Evolutionary conservation across 495 filamentous ascomycete species (phyloP).

Genomic region (Talaromyces borbonicus): DNA sequence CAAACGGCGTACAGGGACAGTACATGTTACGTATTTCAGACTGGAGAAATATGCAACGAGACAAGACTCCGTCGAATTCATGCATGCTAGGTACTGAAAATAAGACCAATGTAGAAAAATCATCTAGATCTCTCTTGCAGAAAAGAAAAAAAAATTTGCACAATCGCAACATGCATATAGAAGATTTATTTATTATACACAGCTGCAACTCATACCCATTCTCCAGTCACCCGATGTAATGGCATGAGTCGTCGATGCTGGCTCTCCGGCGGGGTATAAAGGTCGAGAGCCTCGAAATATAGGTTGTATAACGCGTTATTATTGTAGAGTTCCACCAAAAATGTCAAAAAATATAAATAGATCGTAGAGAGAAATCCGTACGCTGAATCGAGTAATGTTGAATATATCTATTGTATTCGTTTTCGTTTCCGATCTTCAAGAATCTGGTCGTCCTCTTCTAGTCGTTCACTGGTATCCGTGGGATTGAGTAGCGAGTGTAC

Average conservation of each 20-base stretch:
- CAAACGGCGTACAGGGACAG: too few species aligned
- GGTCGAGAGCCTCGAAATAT: neutral
- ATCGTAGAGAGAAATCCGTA: slow-evolving; percentile 13
- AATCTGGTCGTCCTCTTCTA: slow-evolving; percentile 52
- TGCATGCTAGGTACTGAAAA: too few species aligned
- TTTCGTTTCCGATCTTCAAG: slow-evolving; percentile 73
- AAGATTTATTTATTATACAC: too few species aligned
- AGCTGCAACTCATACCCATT: too few species aligned
- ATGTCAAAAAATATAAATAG: slow-evolving; percentile 9
- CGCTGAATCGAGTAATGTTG: too few species aligned
- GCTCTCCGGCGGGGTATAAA: neutral
- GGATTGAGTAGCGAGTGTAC: slow-evolving; percentile 78
- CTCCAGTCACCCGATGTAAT: slow-evolving; percentile 6
- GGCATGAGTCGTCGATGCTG: neutral
- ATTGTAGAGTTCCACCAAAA: slow-evolving; percentile 10
- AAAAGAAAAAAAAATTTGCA: too few species aligned
- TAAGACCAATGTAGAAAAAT: too few species aligned
- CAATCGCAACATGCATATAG: too few species aligned
- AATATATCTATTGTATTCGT: slow-evolving; percentile 51
- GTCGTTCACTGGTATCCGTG: slow-evolving; percentile 63
- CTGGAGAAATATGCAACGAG: too few species aligned
- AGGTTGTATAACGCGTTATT: slow-evolving; percentile 9
- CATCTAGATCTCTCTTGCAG: too few species aligned
- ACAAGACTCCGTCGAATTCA: too few species aligned
- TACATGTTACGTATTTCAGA: too few species aligned